Evolutionary conservation across 257 asterid species (phyloP), one percentile per base, ranked within the genome.

Genomic region (Plantago elongata): DNA sequence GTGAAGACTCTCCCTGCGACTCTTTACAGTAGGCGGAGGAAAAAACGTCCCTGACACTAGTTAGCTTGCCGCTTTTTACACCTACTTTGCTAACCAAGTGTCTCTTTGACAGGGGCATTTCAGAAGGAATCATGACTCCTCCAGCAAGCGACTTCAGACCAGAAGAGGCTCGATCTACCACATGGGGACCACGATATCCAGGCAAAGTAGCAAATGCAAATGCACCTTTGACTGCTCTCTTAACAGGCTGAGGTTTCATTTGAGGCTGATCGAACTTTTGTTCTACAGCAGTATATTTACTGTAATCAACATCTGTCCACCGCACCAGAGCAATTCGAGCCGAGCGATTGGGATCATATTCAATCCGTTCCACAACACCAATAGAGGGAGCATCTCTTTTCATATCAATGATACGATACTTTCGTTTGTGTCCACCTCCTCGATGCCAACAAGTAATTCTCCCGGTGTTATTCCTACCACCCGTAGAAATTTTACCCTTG

Each of bases 11-110:
- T 5, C 69, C 79, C 61, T 34, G 65, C 34, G 51, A 73, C 64
- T 58, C 52, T 3, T 64, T 17, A 11, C 54, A 18, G 60, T 61
- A 75, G 13, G 73, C 76, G 62, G 68, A 15, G 54, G 55, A 55
- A 49, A 56, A 57, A 65, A 56, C 51, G 62, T 47, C 61, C 45
- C 13, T 55, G 11, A 18, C 61, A 13, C 45, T 11, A 55, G 45
- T 13, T 34, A 27, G 27, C 30, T 55, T 55, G 22, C 61, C 17
- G 8, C 45, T 34, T 34, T n/a, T n/a, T n/a, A n/a, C n/a, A n/a
- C n/a, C n/a, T n/a, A n/a, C n/a, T n/a, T 40, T 15, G 30, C 11
- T 30, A 13, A 43, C 13, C 29, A 55, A 55, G n/a, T 6, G 17
- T 11, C 61, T 13, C 61, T 34, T 27, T 0, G 8, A 13, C 16